These are phyloP conservation scores for Leccinum obscurum DNA, from an alignment of 768 basidiomycete species.

Conservation along the genomic window DNA sequence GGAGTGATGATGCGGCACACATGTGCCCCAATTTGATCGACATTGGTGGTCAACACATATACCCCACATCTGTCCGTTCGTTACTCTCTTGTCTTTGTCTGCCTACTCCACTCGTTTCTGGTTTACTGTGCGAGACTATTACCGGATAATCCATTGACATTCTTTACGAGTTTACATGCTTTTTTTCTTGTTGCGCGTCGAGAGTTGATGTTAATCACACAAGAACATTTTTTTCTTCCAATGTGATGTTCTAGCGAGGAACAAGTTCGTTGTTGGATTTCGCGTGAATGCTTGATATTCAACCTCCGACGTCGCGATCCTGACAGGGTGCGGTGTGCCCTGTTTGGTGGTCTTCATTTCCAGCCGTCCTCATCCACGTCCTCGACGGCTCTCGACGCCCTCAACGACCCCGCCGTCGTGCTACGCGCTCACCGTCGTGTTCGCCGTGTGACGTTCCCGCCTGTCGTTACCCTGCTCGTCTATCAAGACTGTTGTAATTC, in stretches of 20 bases:
- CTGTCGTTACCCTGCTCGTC: slow-evolving; percentile 1
- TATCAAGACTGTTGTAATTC: slow-evolving; percentile 18
- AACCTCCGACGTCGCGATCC: slow-evolving; percentile 28
- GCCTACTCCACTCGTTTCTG: slow-evolving; percentile 34
- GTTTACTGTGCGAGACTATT: slow-evolving; percentile 36
- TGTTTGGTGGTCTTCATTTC: slow-evolving; percentile 8
- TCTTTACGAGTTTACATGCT: slow-evolving; percentile 32
- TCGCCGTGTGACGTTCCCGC: slow-evolving; percentile 11
- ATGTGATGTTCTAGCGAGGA: slow-evolving; percentile 6
- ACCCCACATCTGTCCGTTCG: slow-evolving; percentile 35
- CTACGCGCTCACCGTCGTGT: slow-evolving; percentile 12
- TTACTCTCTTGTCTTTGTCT: slow-evolving; percentile 40
- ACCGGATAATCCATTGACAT: slow-evolving; percentile 40
- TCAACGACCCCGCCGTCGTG: slow-evolving; percentile 8
- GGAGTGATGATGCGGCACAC: slow-evolving; percentile 43
- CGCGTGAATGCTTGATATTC: slow-evolving; percentile 18
- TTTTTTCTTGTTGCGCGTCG: slow-evolving; percentile 29
- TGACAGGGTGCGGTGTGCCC: slow-evolving; percentile 12
- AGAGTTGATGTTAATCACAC: slow-evolving; percentile 28
- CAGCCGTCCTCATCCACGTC: slow-evolving; percentile 7
- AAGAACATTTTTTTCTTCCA: slow-evolving; percentile 9
- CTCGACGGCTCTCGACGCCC: slow-evolving; percentile 10
- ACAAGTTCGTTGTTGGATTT: slow-evolving; percentile 2
- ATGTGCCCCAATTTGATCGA: slow-evolving; percentile 24
- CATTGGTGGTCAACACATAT: slow-evolving; percentile 32